These are phyloP conservation scores for Raddia distichophylla DNA, from an alignment of 176 grass and related monocot genomes.

Conservation along the genomic window DNA sequence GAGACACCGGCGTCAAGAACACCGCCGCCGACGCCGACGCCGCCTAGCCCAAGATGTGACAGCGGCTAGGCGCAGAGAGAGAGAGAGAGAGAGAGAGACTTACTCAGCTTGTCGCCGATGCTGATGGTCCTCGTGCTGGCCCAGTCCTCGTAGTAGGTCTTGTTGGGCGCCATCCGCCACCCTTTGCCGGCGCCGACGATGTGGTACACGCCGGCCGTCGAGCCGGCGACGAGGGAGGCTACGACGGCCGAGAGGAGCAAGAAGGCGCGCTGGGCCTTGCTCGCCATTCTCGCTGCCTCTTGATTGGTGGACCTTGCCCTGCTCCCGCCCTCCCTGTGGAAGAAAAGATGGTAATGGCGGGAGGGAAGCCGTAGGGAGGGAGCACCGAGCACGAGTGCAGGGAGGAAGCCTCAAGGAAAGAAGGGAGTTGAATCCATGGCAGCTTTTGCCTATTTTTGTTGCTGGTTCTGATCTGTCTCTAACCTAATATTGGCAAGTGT, in stretches of 20 bases:
- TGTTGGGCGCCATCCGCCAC: constrained; percentile 69
- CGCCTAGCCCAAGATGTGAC: background rate
- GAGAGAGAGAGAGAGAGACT: background rate
- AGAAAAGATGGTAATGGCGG: constrained; percentile 30
- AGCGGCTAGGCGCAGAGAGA: background rate
- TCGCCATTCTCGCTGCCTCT: constrained; percentile 31
- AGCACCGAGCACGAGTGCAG: background rate
- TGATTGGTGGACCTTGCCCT: background rate
- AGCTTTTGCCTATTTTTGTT: constrained; percentile 46
- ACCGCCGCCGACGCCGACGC: no score
- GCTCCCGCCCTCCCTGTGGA: constrained; percentile 21
- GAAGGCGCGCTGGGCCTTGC: constrained; percentile 28
- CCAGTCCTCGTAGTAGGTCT: constrained; percentile 85
- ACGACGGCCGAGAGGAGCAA: constrained; percentile 47
- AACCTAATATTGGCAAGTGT: constrained; percentile 45
- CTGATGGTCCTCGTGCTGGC: constrained; percentile 49
- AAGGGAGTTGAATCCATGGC: background rate
- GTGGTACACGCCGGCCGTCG: constrained; percentile 59
- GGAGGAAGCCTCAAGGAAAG: background rate
- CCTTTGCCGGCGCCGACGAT: constrained; percentile 88
- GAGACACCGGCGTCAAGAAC: background rate
- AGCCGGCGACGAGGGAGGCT: constrained; percentile 54
- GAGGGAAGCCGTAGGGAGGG: background rate
- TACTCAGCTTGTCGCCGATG: constrained; percentile 76
- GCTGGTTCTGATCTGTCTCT: background rate